Base-by-base conservation (phyloP, 2,329 filamentous ascomycete genomes). In the Nannizziopsis barbatae region DNA sequence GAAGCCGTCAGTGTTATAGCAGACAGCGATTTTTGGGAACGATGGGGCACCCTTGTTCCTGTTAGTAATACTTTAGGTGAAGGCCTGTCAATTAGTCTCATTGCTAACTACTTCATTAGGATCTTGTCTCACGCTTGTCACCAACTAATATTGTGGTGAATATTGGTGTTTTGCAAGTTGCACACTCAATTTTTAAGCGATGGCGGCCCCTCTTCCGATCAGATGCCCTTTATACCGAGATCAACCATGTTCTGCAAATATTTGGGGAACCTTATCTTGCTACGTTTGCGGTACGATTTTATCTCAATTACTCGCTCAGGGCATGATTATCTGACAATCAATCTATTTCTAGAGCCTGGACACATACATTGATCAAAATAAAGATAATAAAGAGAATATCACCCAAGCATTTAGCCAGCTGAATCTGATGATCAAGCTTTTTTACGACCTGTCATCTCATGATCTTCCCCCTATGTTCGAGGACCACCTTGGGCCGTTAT, bases 1-100 rank as follows among this genome's bases (percentile, higher is more conserved):
- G 92, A 96, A 63, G 89, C 92, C 53, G 93, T 96, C 66, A 95
- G 90, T 69, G 80, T 93, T 58, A 96, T 98, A 60, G 92, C 92
- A 52, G 90, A 96, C 68, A 96, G 89, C 57, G 92, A 98, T 66
- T 98, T 98, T 68, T 98, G 85, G 83, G 76, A 84, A 66, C 77
- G 84, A 60, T 98, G 92, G 92, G 85, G 96, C 62, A 95, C 89
- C n/a, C 75, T 98, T 52, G 89, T 94, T 46, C 79, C 85, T 71
- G 83, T 85, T 67, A 55, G 75, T 42, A 11, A 45, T n/a, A 12
- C 10, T 27, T 17, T 14, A 9, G 10, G 2, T 14, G 40, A 12
- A 14, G 11, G 17, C 18, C 9, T 39, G 15, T 36, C 15, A 6
- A 27, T 14, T 12, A 7, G 8, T 43, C 20, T 14, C n/a, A 40